phyloP scores from a whole-genome alignment of 805 yeast species.

The Yarrowia sp. region DNA sequence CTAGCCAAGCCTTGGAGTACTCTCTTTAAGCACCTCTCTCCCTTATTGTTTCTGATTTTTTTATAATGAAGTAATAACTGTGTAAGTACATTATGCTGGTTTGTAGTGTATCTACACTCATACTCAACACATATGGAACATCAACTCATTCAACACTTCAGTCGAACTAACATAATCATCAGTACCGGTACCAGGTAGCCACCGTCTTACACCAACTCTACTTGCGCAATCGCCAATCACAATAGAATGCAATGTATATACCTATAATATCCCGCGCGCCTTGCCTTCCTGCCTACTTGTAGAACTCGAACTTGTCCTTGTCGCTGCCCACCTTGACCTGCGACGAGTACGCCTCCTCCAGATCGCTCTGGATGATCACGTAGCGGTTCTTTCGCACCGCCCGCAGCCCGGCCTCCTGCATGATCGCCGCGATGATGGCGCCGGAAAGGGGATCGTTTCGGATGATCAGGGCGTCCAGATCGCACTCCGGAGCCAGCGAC shows the following conservation, averaged over 20 bases:
- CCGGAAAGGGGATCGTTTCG: conserved; percentile 98
- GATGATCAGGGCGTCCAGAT: conserved; percentile 87
- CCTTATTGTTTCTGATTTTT: too few species aligned
- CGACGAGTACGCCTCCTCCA: conserved; percentile 95
- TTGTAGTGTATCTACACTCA: too few species aligned
- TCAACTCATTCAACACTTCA: too few species aligned
- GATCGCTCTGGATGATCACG: conserved; percentile 90
- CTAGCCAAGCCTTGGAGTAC: too few species aligned
- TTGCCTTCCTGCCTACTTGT: conserved; percentile 52
- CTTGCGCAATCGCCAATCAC: neutral
- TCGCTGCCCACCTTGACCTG: conserved; percentile 96
- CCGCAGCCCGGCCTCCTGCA: conserved; percentile 99
- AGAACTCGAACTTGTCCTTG: conserved; percentile 96
- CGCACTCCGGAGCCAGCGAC: conserved; percentile 98
- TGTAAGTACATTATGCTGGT: too few species aligned
- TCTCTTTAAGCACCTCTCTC: too few species aligned
- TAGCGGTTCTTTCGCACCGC: conserved; percentile 98
- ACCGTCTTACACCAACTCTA: too few species aligned
- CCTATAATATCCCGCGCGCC: neutral
- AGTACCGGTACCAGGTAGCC: too few species aligned
- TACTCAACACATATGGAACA: too few species aligned
- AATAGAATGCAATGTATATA: conserved; percentile 7
- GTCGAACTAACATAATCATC: too few species aligned
- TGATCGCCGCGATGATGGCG: conserved; percentile 93
- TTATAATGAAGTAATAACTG: too few species aligned